These are phyloP conservation scores for Malassezia psittaci DNA, from an alignment of 1,284 basidiomycete genomes.

Conservation along the genomic window DNA sequence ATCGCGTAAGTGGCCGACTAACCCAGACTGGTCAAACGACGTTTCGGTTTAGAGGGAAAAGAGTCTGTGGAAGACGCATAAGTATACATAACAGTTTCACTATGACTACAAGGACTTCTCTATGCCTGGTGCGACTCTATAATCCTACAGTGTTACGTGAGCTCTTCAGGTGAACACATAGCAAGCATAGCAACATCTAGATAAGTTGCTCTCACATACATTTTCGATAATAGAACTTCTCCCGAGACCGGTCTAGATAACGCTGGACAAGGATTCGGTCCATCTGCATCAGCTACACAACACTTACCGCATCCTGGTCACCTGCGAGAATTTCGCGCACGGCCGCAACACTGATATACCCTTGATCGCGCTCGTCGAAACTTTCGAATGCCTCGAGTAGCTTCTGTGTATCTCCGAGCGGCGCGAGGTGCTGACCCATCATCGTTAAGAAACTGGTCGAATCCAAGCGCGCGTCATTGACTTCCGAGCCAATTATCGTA, in stretches of 20 bases:
- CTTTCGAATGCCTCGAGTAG: slow-evolving; percentile 44
- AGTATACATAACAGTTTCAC: neutral
- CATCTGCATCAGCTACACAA: neutral
- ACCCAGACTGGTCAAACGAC: slow-evolving; percentile 21
- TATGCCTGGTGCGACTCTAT: too few relatives aligned
- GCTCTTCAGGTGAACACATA: slow-evolving; percentile 7
- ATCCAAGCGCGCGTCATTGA: slow-evolving; percentile 21
- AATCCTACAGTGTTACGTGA: neutral
- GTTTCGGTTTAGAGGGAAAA: slow-evolving; percentile 16
- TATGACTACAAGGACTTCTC: neutral
- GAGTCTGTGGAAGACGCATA: slow-evolving; percentile 18
- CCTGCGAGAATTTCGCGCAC: slow-evolving; percentile 38
- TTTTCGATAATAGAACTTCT: slow-evolving; percentile 44
- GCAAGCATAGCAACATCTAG: slow-evolving; percentile 8
- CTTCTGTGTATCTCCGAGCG: slow-evolving; percentile 33
- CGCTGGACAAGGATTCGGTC: slow-evolving; percentile 14
- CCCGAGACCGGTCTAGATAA: slow-evolving; percentile 36
- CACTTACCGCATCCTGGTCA: slow-evolving; percentile 20
- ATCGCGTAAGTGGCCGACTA: slow-evolving; percentile 18
- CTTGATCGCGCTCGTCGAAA: slow-evolving; percentile 44
- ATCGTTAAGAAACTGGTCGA: slow-evolving; percentile 45
- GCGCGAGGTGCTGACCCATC: slow-evolving; percentile 36
- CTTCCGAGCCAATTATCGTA: neutral
- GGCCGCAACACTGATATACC: slow-evolving; percentile 31
- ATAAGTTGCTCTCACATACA: slow-evolving; percentile 20